These are phyloP conservation scores for Furcasterigmium sp. DNA, from an alignment of 2,329 filamentous ascomycete genomes.

Conservation along the genomic window DNA sequence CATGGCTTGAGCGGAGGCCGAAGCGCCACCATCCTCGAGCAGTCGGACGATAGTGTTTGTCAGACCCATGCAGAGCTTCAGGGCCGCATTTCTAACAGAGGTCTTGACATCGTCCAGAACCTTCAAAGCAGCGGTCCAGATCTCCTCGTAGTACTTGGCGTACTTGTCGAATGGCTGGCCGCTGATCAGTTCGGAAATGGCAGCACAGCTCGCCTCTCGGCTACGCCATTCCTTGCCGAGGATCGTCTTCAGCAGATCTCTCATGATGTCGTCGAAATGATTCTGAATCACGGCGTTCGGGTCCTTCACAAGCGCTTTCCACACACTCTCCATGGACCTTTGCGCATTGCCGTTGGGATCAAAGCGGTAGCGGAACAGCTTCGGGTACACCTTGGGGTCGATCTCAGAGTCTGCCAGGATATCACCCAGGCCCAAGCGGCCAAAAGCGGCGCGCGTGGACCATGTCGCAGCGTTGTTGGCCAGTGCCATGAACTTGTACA, in stretches of 20 bases:
- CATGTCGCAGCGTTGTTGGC: slow-evolving; percentile 94
- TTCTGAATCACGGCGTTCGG: slow-evolving; percentile 68
- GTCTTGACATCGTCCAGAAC: slow-evolving; percentile 96
- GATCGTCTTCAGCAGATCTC: slow-evolving; percentile 80
- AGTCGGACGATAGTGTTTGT: slow-evolving; percentile 82
- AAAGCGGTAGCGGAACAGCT: slow-evolving; percentile 89
- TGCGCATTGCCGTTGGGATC: slow-evolving; percentile 93
- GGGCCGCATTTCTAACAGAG: slow-evolving; percentile 75
- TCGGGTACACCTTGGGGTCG: slow-evolving; percentile 92
- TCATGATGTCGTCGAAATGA: slow-evolving; percentile 85
- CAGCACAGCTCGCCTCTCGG: slow-evolving; percentile 85
- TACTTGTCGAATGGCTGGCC: slow-evolving; percentile 73
- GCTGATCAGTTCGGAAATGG: slow-evolving; percentile 81
- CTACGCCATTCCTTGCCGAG: slow-evolving; percentile 90
- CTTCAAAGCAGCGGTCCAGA: slow-evolving; percentile 83
- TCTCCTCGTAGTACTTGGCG: slow-evolving; percentile 75
- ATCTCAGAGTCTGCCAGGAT: slow-evolving; percentile 84
- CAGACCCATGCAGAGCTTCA: slow-evolving; percentile 75
- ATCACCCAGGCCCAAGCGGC: slow-evolving; percentile 84
- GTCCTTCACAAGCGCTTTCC: slow-evolving; percentile 93
- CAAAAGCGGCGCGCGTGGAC: slow-evolving; percentile 95
- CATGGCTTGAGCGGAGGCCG: slow-evolving; percentile 70
- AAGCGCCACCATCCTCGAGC: slow-evolving; percentile 70
- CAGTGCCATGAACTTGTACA: slow-evolving; percentile 98
- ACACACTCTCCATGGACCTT: slow-evolving; percentile 95